Evolutionary conservation across 2,329 filamentous ascomycete species (phyloP).

Genomic region (Xylariaceae sp.): DNA sequence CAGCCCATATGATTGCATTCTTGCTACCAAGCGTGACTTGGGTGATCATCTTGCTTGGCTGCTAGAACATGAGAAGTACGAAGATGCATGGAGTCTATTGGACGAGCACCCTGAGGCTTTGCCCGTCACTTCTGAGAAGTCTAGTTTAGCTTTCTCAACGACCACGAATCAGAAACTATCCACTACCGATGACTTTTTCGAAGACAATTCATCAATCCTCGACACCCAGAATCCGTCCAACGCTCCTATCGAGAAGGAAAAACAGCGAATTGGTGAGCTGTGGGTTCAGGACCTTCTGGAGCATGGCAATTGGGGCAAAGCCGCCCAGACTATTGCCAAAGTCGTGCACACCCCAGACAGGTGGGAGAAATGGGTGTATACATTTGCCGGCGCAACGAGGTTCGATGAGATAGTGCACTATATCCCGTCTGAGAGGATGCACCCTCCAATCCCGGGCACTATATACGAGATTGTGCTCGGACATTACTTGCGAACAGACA

Average conservation of each 20-base stretch:
- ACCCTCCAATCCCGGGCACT: conserved; percentile 73
- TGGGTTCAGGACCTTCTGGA: conserved; percentile 88
- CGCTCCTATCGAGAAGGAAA: conserved; percentile 77
- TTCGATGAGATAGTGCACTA: conserved; percentile 87
- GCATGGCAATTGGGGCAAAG: conserved; percentile 69
- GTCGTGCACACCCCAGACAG: conserved; percentile 75
- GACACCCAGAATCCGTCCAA: conserved; percentile 59
- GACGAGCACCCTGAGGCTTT: conserved; percentile 81
- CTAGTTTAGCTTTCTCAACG: conserved; percentile 38
- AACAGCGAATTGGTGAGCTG: conserved; percentile 83
- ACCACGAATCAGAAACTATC: conserved; percentile 41
- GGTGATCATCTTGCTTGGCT: conserved; percentile 85
- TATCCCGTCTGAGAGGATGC: conserved; percentile 75
- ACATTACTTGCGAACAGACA: conserved; percentile 81
- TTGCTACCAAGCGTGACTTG: conserved; percentile 83
- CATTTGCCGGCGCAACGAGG: conserved; percentile 79
- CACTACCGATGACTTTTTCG: conserved; percentile 65
- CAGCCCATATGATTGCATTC: conserved; percentile 93
- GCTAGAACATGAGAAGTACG: conserved; percentile 74
- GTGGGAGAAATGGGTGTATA: conserved; percentile 97
- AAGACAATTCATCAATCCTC: conserved; percentile 64
- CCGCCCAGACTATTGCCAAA: conserved; percentile 77
- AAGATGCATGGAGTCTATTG: conserved; percentile 84
- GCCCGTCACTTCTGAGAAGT: conserved; percentile 39
- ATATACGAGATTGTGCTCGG: conserved; percentile 88